Evolutionary conservation across 192 early-diverging fungal species (phyloP).

Genomic region (Coemansia sp.): DNA sequence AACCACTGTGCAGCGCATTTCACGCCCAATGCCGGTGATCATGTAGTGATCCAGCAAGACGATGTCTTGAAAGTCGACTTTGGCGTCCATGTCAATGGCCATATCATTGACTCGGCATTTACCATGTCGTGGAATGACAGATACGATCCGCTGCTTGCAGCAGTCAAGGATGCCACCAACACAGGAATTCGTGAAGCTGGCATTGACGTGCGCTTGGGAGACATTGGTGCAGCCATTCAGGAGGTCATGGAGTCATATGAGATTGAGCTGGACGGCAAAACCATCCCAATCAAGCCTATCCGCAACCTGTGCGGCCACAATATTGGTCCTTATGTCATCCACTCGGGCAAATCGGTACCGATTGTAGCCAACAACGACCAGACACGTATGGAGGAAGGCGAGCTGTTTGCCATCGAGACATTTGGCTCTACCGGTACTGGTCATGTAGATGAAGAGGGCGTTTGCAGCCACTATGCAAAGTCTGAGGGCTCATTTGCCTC

Average conservation of each 20-base stretch:
- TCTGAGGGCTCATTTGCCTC: slow-evolving; percentile 37
- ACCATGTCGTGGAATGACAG: slow-evolving; percentile 89
- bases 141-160: slow-evolving; percentile 80
- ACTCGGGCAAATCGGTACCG: slow-evolving; percentile 91
- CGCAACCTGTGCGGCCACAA: slow-evolving; percentile 96
- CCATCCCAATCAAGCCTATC: slow-evolving; percentile 85
- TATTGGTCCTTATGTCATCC: slow-evolving; percentile 88
- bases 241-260: slow-evolving; percentile 99
- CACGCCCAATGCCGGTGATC: slow-evolving; percentile 96
- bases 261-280: slow-evolving; percentile 90
- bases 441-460: slow-evolving; percentile 84
- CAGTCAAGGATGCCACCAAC: slow-evolving; percentile 94
- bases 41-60: slow-evolving; percentile 78
- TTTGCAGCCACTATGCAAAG: slow-evolving; percentile 88
- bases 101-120: slow-evolving; percentile 95
- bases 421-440: slow-evolving; percentile 94
- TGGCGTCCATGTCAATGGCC: slow-evolving; percentile 88
- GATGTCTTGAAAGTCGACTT: slow-evolving; percentile 98
- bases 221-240: slow-evolving; percentile 93
- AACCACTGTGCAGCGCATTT: slow-evolving; percentile 97
- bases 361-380: slow-evolving; percentile 85
- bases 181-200: slow-evolving; percentile 93
- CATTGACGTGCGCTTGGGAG: slow-evolving; percentile 91
- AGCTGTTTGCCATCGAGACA: slow-evolving; percentile 95
- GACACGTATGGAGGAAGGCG: slow-evolving; percentile 96